These are phyloP conservation scores for Nidularia pulvinata DNA, from an alignment of 768 basidiomycete species.

Conservation along the genomic window DNA sequence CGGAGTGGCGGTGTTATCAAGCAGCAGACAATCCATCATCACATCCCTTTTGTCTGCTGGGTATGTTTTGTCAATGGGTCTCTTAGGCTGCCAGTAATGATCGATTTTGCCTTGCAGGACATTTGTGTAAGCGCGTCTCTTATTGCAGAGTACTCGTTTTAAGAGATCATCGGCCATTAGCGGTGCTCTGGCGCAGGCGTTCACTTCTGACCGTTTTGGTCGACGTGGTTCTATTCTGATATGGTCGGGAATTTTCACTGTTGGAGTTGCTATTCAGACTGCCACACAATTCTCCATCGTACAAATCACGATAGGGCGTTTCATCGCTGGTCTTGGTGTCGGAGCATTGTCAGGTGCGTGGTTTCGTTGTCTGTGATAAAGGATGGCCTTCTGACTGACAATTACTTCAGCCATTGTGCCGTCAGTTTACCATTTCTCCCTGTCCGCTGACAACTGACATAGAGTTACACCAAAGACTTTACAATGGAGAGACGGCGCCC, in stretches of 20 bases:
- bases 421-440: constrained; percentile 16
- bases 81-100: background rate
- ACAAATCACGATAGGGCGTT: constrained; percentile 75
- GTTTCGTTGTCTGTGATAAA: background rate
- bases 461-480: constrained; percentile 38
- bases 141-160: background rate
- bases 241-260: constrained; percentile 74
- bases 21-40: constrained; percentile 72
- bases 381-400: background rate
- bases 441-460: constrained; percentile 6
- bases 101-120: constrained; percentile 27
- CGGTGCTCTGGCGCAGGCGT: constrained; percentile 69
- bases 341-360: constrained; percentile 67
- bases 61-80: constrained; percentile 25
- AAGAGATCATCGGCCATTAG: constrained; percentile 20
- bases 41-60: constrained; percentile 79
- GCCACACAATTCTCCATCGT: constrained; percentile 56
- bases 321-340: constrained; percentile 76
- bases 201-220: constrained; percentile 74
- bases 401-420: constrained; percentile 47
- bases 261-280: constrained; percentile 71
- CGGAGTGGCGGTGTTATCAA: constrained; percentile 52
- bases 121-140: constrained; percentile 38
- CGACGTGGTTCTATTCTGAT: constrained; percentile 74
- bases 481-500: constrained; percentile 80